A percentile compares a stretch with the other conserved stretches of the same genome.
Conservation (phyloP, 768 basidiomycete species). For the Melanogaster broomeanus region DNA sequence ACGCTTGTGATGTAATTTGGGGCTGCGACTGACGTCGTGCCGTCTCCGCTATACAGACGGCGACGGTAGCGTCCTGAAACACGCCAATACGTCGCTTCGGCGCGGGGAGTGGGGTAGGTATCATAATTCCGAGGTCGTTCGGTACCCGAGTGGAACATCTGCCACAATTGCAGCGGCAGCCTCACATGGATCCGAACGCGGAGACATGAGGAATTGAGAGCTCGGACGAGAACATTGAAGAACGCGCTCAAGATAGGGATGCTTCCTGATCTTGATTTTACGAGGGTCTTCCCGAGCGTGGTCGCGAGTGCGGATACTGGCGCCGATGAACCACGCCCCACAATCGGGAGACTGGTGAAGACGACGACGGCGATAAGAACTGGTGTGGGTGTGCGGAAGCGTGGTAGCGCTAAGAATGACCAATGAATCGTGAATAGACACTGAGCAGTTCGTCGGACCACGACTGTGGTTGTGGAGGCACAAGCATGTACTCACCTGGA, state of each 20-base stretch:
- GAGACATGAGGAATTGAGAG: conserved; percentile 17
- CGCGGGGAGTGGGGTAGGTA: conserved; percentile 22
- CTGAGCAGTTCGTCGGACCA: not conserved
- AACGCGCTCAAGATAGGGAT: conserved; percentile 3
- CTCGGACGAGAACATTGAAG: conserved; percentile 8
- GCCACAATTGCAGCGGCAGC: conserved; percentile 10
- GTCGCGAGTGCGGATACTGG: conserved; percentile 2
- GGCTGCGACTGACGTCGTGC: not conserved
- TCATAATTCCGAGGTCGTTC: conserved; percentile 2
- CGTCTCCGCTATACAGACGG: conserved; percentile 26
- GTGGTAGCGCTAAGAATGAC: conserved; percentile 2
- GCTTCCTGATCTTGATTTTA: conserved; percentile 1
- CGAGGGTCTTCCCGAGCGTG: conserved; percentile 6
- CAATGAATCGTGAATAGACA: not conserved
- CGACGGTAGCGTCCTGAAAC: conserved; percentile 26
- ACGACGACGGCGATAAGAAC: conserved; percentile 10
- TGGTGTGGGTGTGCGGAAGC: conserved; percentile 1
- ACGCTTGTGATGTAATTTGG: not conserved
- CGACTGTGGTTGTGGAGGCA: not conserved
- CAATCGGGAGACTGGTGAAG: conserved; percentile 9
- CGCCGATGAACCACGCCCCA: not conserved
- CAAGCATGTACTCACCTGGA: conserved; percentile 9
- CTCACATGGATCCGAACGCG: conserved; percentile 11
- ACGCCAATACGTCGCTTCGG: conserved; percentile 34
- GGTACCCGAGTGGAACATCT: not conserved